Percentiles rank a stretch among this genome's conserved stretches.
phyloP scores from a whole-genome alignment of 768 basidiomycete species.

The Xanthoconium stramineum region DNA sequence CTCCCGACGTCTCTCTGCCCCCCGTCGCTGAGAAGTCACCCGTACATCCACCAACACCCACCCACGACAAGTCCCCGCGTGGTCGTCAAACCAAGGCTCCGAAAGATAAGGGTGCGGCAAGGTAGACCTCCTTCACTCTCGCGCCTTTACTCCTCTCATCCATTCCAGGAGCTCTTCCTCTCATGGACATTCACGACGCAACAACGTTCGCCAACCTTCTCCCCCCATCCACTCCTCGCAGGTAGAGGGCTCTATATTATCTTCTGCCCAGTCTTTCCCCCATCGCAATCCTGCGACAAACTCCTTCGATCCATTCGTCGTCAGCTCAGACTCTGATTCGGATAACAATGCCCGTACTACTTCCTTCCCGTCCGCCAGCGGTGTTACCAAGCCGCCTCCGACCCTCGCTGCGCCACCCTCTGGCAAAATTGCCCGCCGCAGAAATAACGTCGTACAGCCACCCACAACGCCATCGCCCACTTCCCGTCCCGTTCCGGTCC shows the following conservation, averaged over 20 bases:
- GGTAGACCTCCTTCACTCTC: constrained; percentile 31
- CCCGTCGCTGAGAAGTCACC: constrained; percentile 30
- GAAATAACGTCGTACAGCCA: constrained; percentile 37
- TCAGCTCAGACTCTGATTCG: constrained; percentile 43
- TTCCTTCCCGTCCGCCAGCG: constrained; percentile 25
- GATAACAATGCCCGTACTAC: constrained; percentile 33
- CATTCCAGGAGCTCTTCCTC: constrained; percentile 44
- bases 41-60: constrained; percentile 13
- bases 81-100: constrained; percentile 36
- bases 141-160: background rate
- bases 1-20: constrained; percentile 31
- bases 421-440: constrained; percentile 58
- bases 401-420: constrained; percentile 45
- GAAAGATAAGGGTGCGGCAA: constrained; percentile 42
- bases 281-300: constrained; percentile 36
- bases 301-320: constrained; percentile 48
- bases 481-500: constrained; percentile 49
- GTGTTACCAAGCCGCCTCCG: constrained; percentile 32
- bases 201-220: constrained; percentile 59
- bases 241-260: constrained; percentile 51
- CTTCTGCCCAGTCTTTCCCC: constrained; percentile 22
- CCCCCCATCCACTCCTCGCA: constrained; percentile 61
- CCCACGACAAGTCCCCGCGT: constrained; percentile 30
- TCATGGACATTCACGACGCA: constrained; percentile 44
- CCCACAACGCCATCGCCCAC: constrained; percentile 37